Evolutionary conservation across 805 yeast species (phyloP), one percentile per base, ranked within the genome.

Genomic region (Hanseniaspora pseudoguilliermondii): DNA sequence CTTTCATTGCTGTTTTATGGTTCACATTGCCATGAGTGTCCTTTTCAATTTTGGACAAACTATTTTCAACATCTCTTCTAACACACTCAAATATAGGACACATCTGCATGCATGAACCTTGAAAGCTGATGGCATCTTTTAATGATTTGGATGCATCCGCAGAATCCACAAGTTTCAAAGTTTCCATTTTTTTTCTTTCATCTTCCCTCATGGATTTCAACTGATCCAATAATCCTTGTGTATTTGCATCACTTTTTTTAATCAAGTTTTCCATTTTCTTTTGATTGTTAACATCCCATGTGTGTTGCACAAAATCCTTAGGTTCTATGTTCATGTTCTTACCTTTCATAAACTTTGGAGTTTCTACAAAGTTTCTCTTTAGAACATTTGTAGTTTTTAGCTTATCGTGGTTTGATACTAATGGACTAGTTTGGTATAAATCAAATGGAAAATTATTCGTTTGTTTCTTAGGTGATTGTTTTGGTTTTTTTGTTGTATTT

Each of bases 21-120:
- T 86, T 75, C 6, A 88, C 83, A 59, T 71, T 75, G 5, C 80
- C 80, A 2, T 80, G 74, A 5, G 1, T 11, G 2, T 84, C 88
- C 60, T 75, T 82, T 69, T 93, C 98, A 62, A 83, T 75, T 10
- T 77, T 73, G 57, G 86, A 83, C 39, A 89, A 93, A 62, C 90
- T 90, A 63, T 89, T 88, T 66, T 93, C 96, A 57, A 83, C 80
- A 2, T 84, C 78, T 70, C 99, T 77, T 65, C 95, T 77, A 1
- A 90, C 84, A 62, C 97, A 77, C 69, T 93, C 98, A 69, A 83
- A 91, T 0, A 80, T 79, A 0, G 99, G 97, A 68, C 98, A 93
- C 97, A 91, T 93, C 59, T 88, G 95, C 46, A 73, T 66, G 68
- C 98, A 93, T 0, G 95, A 78, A 3, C 99, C 99, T 57, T 80